Base-by-base conservation (phyloP, 305 asterid genomes). In the Monarda citriodora region DNA sequence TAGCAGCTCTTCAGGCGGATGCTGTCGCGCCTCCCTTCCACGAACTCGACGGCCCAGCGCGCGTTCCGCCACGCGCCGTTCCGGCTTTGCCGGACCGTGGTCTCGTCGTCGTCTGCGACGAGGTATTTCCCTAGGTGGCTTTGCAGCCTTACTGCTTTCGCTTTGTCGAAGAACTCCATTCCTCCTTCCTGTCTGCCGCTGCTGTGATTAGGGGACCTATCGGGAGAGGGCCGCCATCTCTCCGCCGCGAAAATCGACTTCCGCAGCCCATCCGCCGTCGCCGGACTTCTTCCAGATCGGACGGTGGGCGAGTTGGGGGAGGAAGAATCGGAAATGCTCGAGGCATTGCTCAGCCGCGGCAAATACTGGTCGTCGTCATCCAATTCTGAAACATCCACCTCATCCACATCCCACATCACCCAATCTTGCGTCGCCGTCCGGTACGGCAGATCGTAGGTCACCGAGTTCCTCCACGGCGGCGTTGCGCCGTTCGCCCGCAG, bases 391-490 rank as follows among this genome's bases (percentile, higher is more conserved):
- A 80, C 52, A 59, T 89, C 96, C 18, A 89, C 79, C 10, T 69
- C 66, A 49, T 89, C 95, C 9, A 90, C 87, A 10, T 80, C 95
- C 96, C 96, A 90, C 74, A 83, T 26, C 38, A 90, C 82, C 96
- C 96, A 87, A 67, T 82, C 91, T 36, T 84, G 95, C 1, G 97
- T 90, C 3, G 86, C 88, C 8, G 97, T 90, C 42, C 96, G 65
- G 11, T 83, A 56, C 10, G 97, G 97, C 46, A 83, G 65, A 65
- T 90, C 97, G 25, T 87, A 89, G 12, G 96, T 87, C 5, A 90
- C 32, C 2, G 96, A 87, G 29, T 90, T 90, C 37, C 96, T 69
- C 90, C 92, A 90, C 9, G 97, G 97, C n/a, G 90, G 90, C 17
- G 88, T 84, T 0, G 84, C 96, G 1, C 96, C 95, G 65, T 90